Base-by-base conservation (phyloP, 2,329 filamentous ascomycete genomes). In the Trichoderma oligosporum region DNA sequence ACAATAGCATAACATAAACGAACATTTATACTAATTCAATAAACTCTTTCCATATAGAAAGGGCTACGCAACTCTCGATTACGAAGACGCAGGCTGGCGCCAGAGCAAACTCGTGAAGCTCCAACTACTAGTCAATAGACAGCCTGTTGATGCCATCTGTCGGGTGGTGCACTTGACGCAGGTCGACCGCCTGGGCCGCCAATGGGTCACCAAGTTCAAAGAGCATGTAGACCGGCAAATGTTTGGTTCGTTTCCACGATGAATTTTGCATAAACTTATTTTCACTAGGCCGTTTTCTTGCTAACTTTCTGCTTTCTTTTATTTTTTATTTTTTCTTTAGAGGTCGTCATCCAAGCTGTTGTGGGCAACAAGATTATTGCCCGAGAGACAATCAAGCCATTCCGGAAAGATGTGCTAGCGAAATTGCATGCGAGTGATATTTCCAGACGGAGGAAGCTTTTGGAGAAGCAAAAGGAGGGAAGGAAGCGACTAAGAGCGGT, bases 381-480 rank as follows among this genome's bases (percentile, higher is more conserved):
- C 0, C 81, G 94, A 67, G 94, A 97, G 70, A 97, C 92, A 0
- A 86, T 99, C 70, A 97, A 97, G 76, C 91, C 94, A 0, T 99
- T 96, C 73, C 81, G 94, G 45, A 99, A 99, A 72, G 94, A 99
- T 66, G 94, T 99, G 2, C 75, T 96, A 57, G 87, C 88, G 7
- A 97, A 97, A 74, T 77, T 99, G 56, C 95, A 99, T 69, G 94
- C 94, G 0, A 89, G 88, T 61, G 94, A 99, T 74, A 83, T 96
- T 14, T 84, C 85, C 3, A 78, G 94, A 58, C 82, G 92, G 35
- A 82, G 85, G 67, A 99, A 99, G 73, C 73, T 99, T 63, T 74
- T 99, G 9, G 93, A 97, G 75, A 96, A 93, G 78, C 94, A 99
- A 73, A 99, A 99, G 76, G 92, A 92, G 63, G 94, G 94, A 0